phyloP scores from a whole-genome alignment of 139 green algal genomes.

The Microglena sp. region DNA sequence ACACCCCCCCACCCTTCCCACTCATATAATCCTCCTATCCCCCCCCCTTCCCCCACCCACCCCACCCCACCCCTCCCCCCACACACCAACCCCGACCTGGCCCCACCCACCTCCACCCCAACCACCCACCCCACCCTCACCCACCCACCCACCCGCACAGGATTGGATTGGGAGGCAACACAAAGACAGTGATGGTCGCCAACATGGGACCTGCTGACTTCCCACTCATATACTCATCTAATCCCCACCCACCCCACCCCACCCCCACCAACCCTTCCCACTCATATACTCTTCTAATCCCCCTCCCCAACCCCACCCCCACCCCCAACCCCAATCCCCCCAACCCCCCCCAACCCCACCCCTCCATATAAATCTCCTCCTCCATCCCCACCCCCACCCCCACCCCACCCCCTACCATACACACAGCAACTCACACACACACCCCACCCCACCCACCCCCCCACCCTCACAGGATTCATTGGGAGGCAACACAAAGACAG shows the following conservation, averaged over 20 bases:
- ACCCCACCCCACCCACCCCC: background rate
- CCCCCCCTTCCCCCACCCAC: background rate
- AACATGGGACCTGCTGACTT: constrained; percentile 62
- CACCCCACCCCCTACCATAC: background rate
- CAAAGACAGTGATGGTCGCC: constrained; percentile 79
- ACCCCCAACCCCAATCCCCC: no score
- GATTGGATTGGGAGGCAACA: constrained; percentile 75
- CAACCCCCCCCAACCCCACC: no score
- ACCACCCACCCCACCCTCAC: background rate
- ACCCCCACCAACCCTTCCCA: no score
- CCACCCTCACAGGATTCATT: constrained; percentile 47
- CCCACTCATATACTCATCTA: no score
- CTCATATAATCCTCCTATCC: no score
- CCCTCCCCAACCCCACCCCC: no score
- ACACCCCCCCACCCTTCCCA: background rate
- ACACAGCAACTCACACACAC: background rate
- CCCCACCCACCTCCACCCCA: background rate
- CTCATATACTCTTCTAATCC: no score
- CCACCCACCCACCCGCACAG: background rate
- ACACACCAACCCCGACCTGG: background rate
- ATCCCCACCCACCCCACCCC: no score
- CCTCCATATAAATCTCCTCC: no score
- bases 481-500: constrained; percentile 69
- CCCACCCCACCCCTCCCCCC: background rate
- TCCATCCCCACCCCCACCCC: no score